Evolutionary conservation across 140 eudicot genomes (phyloP).

Genomic region (Cichorium intybus): DNA sequence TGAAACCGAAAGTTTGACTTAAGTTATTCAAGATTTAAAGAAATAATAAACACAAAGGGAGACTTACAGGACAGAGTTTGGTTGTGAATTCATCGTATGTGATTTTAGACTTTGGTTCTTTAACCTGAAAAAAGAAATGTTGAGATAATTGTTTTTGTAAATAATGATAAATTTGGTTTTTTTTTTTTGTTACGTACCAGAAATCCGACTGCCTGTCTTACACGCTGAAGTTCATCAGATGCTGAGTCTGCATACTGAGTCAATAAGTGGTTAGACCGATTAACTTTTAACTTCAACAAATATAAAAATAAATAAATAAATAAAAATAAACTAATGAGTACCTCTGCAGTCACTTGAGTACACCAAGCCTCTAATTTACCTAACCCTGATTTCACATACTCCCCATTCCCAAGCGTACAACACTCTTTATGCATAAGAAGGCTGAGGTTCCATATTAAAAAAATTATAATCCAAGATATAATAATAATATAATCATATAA

Average conservation of each 20-base stretch:
- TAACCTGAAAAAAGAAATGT: conserved; percentile 63
- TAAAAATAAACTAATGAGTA: conserved; percentile 15
- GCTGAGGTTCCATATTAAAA: conserved; percentile 30
- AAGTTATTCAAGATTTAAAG: neutral
- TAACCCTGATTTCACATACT: conserved; percentile 74
- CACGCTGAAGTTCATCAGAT: conserved; percentile 66
- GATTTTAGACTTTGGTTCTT: conserved; percentile 58
- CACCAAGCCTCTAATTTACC: conserved; percentile 76
- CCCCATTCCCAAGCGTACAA: conserved; percentile 73
- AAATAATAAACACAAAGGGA: conserved; percentile 2
- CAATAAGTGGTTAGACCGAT: conserved; percentile 21
- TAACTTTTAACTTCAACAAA: neutral
- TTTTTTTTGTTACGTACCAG: conserved; percentile 50
- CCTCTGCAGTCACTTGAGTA: conserved; percentile 66
- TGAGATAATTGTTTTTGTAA: no score
- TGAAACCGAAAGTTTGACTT: conserved; percentile 34
- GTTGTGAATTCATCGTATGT: conserved; percentile 70
- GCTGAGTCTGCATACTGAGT: conserved; percentile 76
- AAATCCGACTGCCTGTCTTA: conserved; percentile 75
- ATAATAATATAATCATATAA: neutral
- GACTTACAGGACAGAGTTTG: conserved; percentile 85
- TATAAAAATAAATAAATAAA: neutral
- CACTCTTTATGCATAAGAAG: conserved; percentile 69
- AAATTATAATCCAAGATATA: conserved; percentile 1
- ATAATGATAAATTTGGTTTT: neutral